These are phyloP conservation scores for Fusarium sp. DNA, from an alignment of 2,329 filamentous ascomycete genomes.

Conservation along the genomic window DNA sequence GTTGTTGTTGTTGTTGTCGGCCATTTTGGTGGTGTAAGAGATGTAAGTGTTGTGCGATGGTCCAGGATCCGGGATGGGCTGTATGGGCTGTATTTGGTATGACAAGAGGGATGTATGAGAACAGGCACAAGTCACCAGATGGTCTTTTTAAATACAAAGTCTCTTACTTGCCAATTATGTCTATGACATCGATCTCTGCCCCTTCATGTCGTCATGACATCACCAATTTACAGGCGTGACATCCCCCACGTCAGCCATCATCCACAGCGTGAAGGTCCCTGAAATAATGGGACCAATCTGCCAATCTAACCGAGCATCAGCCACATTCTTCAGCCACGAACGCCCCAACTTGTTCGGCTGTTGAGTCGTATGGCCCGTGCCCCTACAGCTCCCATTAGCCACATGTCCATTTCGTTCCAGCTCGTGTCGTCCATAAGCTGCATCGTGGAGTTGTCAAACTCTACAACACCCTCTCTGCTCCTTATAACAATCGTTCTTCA, in stretches of 20 bases:
- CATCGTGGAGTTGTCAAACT: conserved; percentile 35
- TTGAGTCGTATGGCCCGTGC: conserved; percentile 22
- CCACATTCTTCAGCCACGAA: conserved; percentile 24
- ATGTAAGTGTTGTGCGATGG: not conserved
- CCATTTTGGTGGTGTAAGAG: conserved; percentile 37
- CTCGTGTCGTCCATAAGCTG: conserved; percentile 21
- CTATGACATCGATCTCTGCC: conserved; percentile 44
- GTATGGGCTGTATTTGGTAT: not conserved
- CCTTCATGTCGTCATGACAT: conserved; percentile 42
- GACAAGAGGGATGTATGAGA: not conserved
- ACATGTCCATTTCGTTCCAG: conserved; percentile 35
- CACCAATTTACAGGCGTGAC: conserved; percentile 25
- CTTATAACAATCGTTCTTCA: not conserved
- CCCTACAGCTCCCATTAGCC: conserved; percentile 31
- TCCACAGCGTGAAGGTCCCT: conserved; percentile 30
- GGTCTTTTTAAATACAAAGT: conserved; percentile 29
- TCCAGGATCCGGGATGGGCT: not conserved
- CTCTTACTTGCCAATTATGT: conserved; percentile 19
- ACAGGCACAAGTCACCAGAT: not conserved
- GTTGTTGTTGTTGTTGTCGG: conserved; percentile 41
- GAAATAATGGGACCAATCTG: conserved; percentile 15
- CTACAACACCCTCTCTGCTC: conserved; percentile 12
- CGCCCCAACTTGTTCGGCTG: conserved; percentile 26
- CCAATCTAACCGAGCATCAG: not conserved
- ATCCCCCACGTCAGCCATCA: conserved; percentile 29